Evolutionary conservation across 805 yeast species (phyloP), one percentile per base, ranked within the genome.

Genomic region (Candida palmyrensis): DNA sequence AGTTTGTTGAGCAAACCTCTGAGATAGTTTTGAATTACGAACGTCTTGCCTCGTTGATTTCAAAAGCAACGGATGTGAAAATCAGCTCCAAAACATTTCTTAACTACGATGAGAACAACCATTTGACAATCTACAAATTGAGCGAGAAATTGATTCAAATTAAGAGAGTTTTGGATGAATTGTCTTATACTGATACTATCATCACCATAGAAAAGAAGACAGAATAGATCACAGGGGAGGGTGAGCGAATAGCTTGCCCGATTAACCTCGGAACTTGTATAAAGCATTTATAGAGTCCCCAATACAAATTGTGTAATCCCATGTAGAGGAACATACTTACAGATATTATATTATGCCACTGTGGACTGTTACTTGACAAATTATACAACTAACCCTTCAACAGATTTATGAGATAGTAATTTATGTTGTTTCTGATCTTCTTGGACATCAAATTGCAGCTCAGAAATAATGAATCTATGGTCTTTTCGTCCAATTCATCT

Each of bases 371-470:
- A n/a, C n/a, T n/a, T n/a, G n/a, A n/a, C n/a, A n/a, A n/a, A n/a
- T n/a, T n/a, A n/a, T n/a, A n/a, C n/a, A n/a, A n/a, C n/a, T n/a
- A n/a, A n/a, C 11, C 9, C 11, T 21, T 9, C 28, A n/a, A 25
- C 10, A 25, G 39, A 14, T 47, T 42, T 5, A 54, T 32, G 34
- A 77, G 59, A 38, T 63, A 72, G 2, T 65, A 54, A 42, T 75
- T 75, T 7, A 78, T 45, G 38, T 68, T 63, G 20, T 57, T 48
- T 37, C 78, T 51, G 6, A 72, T 52, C 21, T 60, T 62, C 3
- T 53, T 48, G 16, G 77, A 62, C 61, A 69, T 62, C 7, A 41
- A 44, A 39, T 57, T 63, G 29, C 84, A 73, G 18, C 59, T 60
- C n/a, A 59, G 60, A 8, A 77, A 46, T 25, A 70, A 51, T 10